These are phyloP conservation scores for Dipteronia dyeriana DNA, from an alignment of 345 rosid species.

Conservation along the genomic window DNA sequence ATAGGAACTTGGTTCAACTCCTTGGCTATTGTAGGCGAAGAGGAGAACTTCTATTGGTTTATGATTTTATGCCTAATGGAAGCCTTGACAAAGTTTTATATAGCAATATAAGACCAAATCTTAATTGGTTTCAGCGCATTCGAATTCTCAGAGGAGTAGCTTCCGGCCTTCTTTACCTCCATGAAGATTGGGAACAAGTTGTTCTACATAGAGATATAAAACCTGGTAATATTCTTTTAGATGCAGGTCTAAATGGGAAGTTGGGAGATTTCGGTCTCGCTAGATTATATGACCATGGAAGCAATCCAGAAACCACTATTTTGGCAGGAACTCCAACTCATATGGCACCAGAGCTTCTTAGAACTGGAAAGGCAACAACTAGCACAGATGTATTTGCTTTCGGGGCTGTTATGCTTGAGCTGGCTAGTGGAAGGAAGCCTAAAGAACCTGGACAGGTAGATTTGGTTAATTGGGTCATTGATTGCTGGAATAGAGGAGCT, in stretches of 20 bases:
- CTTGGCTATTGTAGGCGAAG: conserved; percentile 41
- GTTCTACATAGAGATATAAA: conserved; percentile 52
- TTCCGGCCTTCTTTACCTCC: conserved; percentile 35
- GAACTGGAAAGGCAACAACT: conserved; percentile 43
- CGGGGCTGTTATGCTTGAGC: conserved; percentile 50
- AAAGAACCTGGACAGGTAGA: conserved; percentile 26
- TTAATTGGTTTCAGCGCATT: conserved; percentile 41
- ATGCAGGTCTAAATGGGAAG: conserved; percentile 36
- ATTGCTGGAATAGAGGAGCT: conserved; percentile 15
- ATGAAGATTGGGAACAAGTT: conserved; percentile 49
- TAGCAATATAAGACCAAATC: conserved; percentile 12
- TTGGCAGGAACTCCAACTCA: conserved; percentile 47
- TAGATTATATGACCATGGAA: conserved; percentile 37
- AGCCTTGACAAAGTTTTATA: conserved; percentile 45
- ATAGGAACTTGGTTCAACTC: conserved; percentile 42
- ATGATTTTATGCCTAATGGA: conserved; percentile 54
- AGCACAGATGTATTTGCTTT: conserved; percentile 43
- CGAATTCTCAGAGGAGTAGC: conserved; percentile 36
- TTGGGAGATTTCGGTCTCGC: conserved; percentile 51
- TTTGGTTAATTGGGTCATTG: conserved; percentile 38
- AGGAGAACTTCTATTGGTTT: conserved; percentile 45
- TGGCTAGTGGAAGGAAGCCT: conserved; percentile 51
- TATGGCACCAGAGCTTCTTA: conserved; percentile 43
- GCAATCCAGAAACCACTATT: conserved; percentile 25
- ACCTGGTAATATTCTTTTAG: conserved; percentile 42